Percentiles rank a stretch among this genome's conserved stretches.
Evolutionary conservation across 257 asterid genomes (phyloP).

Genomic region (Knoxia roxburghii): DNA sequence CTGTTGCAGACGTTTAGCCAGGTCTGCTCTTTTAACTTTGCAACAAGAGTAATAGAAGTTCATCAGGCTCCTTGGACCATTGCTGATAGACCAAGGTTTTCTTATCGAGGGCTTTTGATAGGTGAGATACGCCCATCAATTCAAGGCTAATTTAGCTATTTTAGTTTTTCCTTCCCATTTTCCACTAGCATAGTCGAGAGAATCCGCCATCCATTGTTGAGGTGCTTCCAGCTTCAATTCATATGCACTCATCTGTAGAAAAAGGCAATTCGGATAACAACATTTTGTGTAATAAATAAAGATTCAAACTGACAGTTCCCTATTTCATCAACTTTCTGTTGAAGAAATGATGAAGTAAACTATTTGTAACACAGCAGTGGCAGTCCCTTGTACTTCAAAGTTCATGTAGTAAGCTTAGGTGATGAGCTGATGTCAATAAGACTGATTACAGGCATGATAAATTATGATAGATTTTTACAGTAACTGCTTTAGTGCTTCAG

Average conservation of each 20-base stretch:
- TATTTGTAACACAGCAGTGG: no score
- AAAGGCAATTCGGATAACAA: neutral
- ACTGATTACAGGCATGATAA: no score
- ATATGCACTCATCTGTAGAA: neutral
- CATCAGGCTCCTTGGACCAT: slow-evolving; percentile 82
- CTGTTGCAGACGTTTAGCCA: slow-evolving; percentile 87
- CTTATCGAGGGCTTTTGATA: slow-evolving; percentile 85
- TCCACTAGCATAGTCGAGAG: neutral
- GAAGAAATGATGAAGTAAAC: neutral
- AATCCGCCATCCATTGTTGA: neutral
- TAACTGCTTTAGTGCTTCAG: neutral
- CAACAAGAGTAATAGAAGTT: slow-evolving; percentile 50
- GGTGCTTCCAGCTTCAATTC: neutral
- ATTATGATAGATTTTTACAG: no score
- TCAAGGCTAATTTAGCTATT: neutral
- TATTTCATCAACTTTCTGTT: neutral
- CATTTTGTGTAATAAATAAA: neutral
- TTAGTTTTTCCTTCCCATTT: neutral
- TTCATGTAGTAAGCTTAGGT: no score
- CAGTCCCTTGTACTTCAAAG: no score
- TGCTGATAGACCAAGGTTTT: slow-evolving; percentile 76
- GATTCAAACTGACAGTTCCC: neutral
- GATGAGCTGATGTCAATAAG: no score
- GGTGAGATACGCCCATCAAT: slow-evolving; percentile 38
- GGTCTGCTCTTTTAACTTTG: slow-evolving; percentile 54